Conservation (phyloP, 2,329 filamentous ascomycete genomes). For the Paecilomyces variotii region DNA sequence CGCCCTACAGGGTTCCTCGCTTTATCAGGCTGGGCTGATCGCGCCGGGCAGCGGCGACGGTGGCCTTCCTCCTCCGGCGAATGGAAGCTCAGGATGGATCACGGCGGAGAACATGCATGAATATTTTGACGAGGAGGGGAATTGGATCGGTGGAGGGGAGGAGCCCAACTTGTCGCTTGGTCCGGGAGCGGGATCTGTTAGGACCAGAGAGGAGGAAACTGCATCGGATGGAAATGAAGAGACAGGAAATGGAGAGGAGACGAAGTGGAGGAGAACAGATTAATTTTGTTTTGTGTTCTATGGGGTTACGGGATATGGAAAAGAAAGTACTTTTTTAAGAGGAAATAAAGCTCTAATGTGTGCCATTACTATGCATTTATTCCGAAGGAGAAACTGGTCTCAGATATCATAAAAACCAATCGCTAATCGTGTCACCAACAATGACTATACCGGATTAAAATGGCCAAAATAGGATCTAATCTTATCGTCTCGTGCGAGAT, state of each 20-base stretch:
- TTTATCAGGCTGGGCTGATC: conserved; percentile 32
- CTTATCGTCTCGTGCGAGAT: no score
- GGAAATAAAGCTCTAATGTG: neutral
- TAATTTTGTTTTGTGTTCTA: conserved; percentile 15
- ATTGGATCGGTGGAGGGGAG: conserved; percentile 57
- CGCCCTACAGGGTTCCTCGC: conserved; percentile 13
- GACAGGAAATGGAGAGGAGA: conserved; percentile 25
- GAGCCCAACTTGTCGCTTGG: conserved; percentile 31
- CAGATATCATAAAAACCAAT: no score
- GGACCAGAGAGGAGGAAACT: conserved; percentile 51
- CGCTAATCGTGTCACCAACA: no score
- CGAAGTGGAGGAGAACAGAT: conserved; percentile 47
- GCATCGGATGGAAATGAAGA: conserved; percentile 22
- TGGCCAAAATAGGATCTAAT: no score
- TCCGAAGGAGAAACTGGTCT: no score
- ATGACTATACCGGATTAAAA: no score
- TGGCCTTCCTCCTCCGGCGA: conserved; percentile 39
- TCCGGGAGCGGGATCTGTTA: conserved; percentile 58
- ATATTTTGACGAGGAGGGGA: conserved; percentile 73
- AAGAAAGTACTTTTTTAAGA: conserved; percentile 3
- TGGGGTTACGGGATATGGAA: conserved; percentile 2
- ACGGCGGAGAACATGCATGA: conserved; percentile 85
- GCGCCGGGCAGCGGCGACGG: conserved; percentile 26
- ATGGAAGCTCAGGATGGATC: conserved; percentile 49
- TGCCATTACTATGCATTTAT: no score